These are phyloP conservation scores for Fraxinus dipetala DNA, from an alignment of 305 asterid genomes.

Conservation along the genomic window DNA sequence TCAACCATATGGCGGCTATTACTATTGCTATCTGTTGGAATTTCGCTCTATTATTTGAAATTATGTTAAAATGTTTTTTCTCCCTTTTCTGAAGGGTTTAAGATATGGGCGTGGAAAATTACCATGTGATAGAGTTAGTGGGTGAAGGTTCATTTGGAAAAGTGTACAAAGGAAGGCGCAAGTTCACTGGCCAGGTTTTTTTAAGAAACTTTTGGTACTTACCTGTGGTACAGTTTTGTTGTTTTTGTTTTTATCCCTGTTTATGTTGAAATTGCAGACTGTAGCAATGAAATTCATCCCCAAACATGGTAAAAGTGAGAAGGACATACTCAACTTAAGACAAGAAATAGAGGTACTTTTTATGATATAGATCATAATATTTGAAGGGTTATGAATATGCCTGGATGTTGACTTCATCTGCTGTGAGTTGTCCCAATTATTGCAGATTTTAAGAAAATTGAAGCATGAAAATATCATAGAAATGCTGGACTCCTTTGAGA, in stretches of 20 bases:
- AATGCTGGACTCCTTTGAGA: conserved; percentile 95
- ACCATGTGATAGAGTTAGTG: conserved; percentile 90
- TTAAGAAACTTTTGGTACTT: background rate
- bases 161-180: conserved; percentile 96
- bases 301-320: conserved; percentile 94
- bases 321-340: conserved; percentile 84
- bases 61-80: conserved; percentile 12
- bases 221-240: background rate
- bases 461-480: conserved; percentile 92
- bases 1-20: background rate
- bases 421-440: conserved; percentile 9
- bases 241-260: background rate
- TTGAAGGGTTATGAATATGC: background rate
- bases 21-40: background rate
- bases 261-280: conserved; percentile 52
- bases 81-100: conserved; percentile 17
- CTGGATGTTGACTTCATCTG: conserved; percentile 21
- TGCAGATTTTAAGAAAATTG: conserved; percentile 90
- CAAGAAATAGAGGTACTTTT: conserved; percentile 89
- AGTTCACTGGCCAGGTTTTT: conserved; percentile 82
- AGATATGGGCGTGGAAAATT: conserved; percentile 78
- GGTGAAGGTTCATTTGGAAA: conserved; percentile 99
- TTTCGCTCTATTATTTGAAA: background rate
- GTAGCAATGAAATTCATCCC: conserved; percentile 99
- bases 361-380: background rate